Percentiles rank a stretch among this genome's conserved stretches.
phyloP scores from a whole-genome alignment of 208 protist genomes.

The Crithidia sp. region DNA sequence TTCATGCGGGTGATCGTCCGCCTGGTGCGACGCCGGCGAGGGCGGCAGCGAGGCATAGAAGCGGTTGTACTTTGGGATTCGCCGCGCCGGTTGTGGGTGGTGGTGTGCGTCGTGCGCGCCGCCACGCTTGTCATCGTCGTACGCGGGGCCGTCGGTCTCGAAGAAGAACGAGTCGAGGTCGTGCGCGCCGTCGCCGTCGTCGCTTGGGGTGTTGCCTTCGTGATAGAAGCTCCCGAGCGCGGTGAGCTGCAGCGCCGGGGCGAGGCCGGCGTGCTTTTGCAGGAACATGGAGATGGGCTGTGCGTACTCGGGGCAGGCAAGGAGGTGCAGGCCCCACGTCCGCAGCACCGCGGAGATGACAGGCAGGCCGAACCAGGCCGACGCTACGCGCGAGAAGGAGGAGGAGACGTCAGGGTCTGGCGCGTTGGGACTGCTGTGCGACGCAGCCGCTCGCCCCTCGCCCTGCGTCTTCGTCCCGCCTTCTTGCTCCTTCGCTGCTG shows the following conservation, averaged over 20 bases:
- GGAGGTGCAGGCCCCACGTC: constrained; percentile 72
- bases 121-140: background rate
- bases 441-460: background rate
- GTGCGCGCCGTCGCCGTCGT: constrained; percentile 10
- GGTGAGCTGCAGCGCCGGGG: constrained; percentile 51
- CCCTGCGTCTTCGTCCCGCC: background rate
- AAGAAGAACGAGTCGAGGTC: constrained; percentile 34
- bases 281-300: constrained; percentile 73
- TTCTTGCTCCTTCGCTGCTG: constrained; percentile 10
- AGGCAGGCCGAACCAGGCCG: constrained; percentile 61
- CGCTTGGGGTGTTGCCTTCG: constrained; percentile 25
- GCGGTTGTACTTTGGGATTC: constrained; percentile 43
- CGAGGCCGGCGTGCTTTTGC: constrained; percentile 68
- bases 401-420: constrained; percentile 34
- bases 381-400: constrained; percentile 62
- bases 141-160: constrained; percentile 14
- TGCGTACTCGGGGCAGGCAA: constrained; percentile 61
- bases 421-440: constrained; percentile 22
- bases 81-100: constrained; percentile 18
- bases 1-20: constrained; percentile 1
- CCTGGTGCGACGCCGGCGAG: background rate
- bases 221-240: constrained; percentile 36
- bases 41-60: constrained; percentile 41
- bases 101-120: background rate
- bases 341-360: constrained; percentile 58